A percentile compares a stretch with the other conserved stretches of the same genome.
phyloP scores from a whole-genome alignment of 108 stramenopile species.

The Skeletonema tropicum region DNA sequence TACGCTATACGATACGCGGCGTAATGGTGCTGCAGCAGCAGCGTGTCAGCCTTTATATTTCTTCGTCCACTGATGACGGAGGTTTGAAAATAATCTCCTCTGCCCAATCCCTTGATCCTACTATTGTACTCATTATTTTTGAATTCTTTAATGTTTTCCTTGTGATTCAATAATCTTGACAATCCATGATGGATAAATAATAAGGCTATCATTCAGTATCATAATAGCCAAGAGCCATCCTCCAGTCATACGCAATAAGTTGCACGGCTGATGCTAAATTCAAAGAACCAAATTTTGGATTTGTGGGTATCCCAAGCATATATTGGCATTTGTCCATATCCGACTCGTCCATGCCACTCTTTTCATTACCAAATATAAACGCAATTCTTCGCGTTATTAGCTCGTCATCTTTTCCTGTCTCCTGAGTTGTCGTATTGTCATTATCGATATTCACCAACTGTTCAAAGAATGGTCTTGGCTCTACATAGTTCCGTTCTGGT shows the following conservation, averaged over 20 bases:
- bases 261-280: slow-evolving; percentile 76
- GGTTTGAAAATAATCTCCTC: too few relatives aligned
- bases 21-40: neutral
- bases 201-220: neutral
- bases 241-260: slow-evolving; percentile 74
- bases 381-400: slow-evolving; percentile 35
- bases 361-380: slow-evolving; percentile 71
- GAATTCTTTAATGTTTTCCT: too few relatives aligned
- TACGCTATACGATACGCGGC: too few relatives aligned
- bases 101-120: too few relatives aligned
- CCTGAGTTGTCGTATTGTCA: neutral
- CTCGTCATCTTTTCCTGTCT: neutral
- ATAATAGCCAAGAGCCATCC: slow-evolving; percentile 44
- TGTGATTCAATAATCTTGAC: too few relatives aligned
- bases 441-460: slow-evolving; percentile 5
- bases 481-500: slow-evolving; percentile 22
- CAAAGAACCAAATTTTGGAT: slow-evolving; percentile 65
- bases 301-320: slow-evolving; percentile 73
- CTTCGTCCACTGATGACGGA: too few relatives aligned
- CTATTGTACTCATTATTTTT: neutral
- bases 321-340: slow-evolving; percentile 59
- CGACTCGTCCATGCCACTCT: slow-evolving; percentile 50
- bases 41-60: neutral
- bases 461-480: slow-evolving; percentile 58
- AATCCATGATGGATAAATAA: too few relatives aligned